Conservation (phyloP, 768 basidiomycete species). For the Sporobolomyces roseus region DNA sequence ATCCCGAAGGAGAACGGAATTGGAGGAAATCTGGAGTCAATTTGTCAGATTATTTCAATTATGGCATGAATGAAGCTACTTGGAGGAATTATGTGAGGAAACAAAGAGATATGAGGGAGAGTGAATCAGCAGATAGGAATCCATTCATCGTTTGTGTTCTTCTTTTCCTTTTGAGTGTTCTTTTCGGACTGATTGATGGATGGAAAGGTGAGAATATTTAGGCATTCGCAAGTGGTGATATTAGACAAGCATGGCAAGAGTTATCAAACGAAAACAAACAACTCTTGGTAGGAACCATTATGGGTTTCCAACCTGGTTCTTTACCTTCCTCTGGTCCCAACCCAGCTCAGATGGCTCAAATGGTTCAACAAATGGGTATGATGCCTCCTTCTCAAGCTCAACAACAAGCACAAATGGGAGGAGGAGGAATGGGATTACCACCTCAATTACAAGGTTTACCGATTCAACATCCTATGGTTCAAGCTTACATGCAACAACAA, state of each 20-base stretch:
- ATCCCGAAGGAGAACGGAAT: slow-evolving; percentile 47
- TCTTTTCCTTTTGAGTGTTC: too few species aligned
- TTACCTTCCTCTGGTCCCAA: slow-evolving; percentile 12
- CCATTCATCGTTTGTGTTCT: slow-evolving; percentile 50
- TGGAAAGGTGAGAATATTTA: slow-evolving; percentile 43
- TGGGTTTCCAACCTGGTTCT: slow-evolving; percentile 54
- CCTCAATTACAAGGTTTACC: too few species aligned
- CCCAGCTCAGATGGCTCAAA: slow-evolving; percentile 34
- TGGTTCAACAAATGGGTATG: slow-evolving; percentile 20
- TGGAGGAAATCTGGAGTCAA: slow-evolving; percentile 91
- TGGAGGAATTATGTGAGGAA: slow-evolving; percentile 91
- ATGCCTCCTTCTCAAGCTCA: too few species aligned
- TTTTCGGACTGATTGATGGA: too few species aligned
- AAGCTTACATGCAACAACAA: slow-evolving; percentile 7
- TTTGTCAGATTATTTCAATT: slow-evolving; percentile 97
- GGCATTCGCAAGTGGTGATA: slow-evolving; percentile 71
- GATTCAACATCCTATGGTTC: too few species aligned
- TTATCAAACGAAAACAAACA: slow-evolving; percentile 45
- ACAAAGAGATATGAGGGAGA: slow-evolving; percentile 72
- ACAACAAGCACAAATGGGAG: too few species aligned
- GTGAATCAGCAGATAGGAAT: slow-evolving; percentile 73
- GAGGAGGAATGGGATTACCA: background rate
- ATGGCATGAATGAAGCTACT: slow-evolving; percentile 93
- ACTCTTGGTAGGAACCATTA: slow-evolving; percentile 46
- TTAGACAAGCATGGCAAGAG: slow-evolving; percentile 43